These are phyloP conservation scores for Lizonia empirigonia DNA, from an alignment of 2,329 filamentous ascomycete genomes.

Conservation along the genomic window DNA sequence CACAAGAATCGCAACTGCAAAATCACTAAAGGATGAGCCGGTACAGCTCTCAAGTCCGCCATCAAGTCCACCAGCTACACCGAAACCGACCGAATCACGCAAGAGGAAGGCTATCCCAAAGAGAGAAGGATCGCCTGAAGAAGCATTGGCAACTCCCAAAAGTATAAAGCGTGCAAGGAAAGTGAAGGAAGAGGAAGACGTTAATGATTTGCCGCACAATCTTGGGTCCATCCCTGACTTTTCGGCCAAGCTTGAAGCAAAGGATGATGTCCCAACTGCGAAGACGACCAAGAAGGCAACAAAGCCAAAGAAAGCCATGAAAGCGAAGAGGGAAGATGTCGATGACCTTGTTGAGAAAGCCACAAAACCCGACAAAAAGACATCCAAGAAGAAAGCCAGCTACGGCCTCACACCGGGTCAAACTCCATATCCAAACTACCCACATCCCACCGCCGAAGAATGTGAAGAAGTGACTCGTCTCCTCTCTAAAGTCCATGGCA, in stretches of 20 bases:
- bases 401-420: constrained; percentile 55
- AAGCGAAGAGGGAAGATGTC: constrained; percentile 27
- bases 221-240: constrained; percentile 49
- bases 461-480: constrained; percentile 72
- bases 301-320: constrained; percentile 23
- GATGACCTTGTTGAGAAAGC: constrained; percentile 36
- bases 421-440: constrained; percentile 72
- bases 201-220: constrained; percentile 62
- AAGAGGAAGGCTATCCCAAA: constrained; percentile 37
- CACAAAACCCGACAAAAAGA: constrained; percentile 30
- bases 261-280: constrained; percentile 10
- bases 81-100: constrained; percentile 35
- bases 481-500: constrained; percentile 69
- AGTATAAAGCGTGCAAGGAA: constrained; percentile 48
- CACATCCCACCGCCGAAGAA: constrained; percentile 68
- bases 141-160: constrained; percentile 22
- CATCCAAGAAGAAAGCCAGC: constrained; percentile 44
- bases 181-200: constrained; percentile 45
- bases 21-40: constrained; percentile 28
- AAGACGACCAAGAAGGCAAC: constrained; percentile 29
- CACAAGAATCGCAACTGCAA: constrained; percentile 18
- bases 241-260: constrained; percentile 13
- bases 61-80: constrained; percentile 48
- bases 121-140: constrained; percentile 16
- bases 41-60: constrained; percentile 53